Conservation (phyloP, 2,329 filamentous ascomycete species). For the Niveomyces coronatus region DNA sequence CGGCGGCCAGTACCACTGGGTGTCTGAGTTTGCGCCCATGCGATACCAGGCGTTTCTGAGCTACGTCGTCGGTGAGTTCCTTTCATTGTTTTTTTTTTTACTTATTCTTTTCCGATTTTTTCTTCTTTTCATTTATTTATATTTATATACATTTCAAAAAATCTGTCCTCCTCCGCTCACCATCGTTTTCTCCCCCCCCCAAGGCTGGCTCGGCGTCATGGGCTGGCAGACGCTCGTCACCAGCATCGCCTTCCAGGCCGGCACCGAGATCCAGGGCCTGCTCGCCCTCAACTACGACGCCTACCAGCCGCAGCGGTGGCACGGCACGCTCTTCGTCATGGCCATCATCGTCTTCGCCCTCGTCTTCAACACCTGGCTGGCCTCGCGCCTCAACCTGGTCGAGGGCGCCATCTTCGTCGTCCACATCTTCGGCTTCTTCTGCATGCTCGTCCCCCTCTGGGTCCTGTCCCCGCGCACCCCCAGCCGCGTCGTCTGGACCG, state of each 20-base stretch:
- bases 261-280: conserved; percentile 29
- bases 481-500: conserved; percentile 18
- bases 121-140: no score
- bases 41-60: conserved; percentile 37
- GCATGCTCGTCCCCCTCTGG: conserved; percentile 28
- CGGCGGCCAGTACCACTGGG: conserved; percentile 45
- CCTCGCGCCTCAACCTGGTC: conserved; percentile 27
- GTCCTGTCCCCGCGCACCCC: conserved; percentile 21
- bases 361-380: conserved; percentile 20
- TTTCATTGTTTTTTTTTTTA: background rate
- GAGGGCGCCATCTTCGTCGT: conserved; percentile 33
- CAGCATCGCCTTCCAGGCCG: conserved; percentile 27
- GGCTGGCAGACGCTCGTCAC: conserved; percentile 29
- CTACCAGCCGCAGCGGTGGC: conserved; percentile 27
- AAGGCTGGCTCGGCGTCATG: conserved; percentile 28
- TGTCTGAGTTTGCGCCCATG: conserved; percentile 36
- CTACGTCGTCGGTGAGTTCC: conserved; percentile 24
- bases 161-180: no score
- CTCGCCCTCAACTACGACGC: conserved; percentile 22
- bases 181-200: background rate
- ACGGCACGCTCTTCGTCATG: conserved; percentile 32
- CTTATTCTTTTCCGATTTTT: background rate
- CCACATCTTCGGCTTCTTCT: conserved; percentile 19
- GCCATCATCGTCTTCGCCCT: conserved; percentile 25
- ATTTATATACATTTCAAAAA: no score